Evolutionary conservation across 2,329 filamentous ascomycete species (phyloP).

Genomic region (Verticillium isaacii): DNA sequence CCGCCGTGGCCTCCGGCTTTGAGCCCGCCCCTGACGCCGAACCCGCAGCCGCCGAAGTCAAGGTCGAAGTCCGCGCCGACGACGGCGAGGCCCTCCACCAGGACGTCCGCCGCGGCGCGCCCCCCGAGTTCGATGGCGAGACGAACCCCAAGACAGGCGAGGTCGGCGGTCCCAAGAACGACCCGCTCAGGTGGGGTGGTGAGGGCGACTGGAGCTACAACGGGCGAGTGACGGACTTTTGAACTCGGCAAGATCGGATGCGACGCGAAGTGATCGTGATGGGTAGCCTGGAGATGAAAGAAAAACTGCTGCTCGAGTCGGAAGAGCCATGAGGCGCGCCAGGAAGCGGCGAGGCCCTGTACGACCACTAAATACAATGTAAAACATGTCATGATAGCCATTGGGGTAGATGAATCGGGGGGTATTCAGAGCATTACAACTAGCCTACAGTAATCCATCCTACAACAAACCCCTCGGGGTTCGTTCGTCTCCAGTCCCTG

Average conservation of each 20-base stretch:
- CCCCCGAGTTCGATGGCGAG: conserved; percentile 91
- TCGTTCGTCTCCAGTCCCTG: not conserved
- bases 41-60: conserved; percentile 10
- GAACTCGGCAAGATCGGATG: not conserved
- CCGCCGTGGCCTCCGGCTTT: conserved; percentile 40
- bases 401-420: not conserved
- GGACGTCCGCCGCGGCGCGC: conserved; percentile 69
- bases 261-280: not conserved
- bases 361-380: not conserved
- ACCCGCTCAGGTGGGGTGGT: conserved; percentile 83
- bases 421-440: not conserved
- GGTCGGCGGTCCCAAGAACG: conserved; percentile 94
- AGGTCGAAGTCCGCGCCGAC: conserved; percentile 17
- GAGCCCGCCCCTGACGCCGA: conserved; percentile 20
- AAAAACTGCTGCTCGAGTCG: not conserved
- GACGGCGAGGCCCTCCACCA: conserved; percentile 50
- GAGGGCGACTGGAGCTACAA: conserved; percentile 86
- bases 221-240: conserved; percentile 90
- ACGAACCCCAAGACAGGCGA: conserved; percentile 91
- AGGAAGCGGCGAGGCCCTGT: not conserved
- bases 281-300: not conserved
- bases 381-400: not conserved
- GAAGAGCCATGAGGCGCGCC: not conserved
- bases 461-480: not conserved
- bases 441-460: not conserved